Conservation (phyloP, 148 eudicot species). For the Camellia sinensis region DNA sequence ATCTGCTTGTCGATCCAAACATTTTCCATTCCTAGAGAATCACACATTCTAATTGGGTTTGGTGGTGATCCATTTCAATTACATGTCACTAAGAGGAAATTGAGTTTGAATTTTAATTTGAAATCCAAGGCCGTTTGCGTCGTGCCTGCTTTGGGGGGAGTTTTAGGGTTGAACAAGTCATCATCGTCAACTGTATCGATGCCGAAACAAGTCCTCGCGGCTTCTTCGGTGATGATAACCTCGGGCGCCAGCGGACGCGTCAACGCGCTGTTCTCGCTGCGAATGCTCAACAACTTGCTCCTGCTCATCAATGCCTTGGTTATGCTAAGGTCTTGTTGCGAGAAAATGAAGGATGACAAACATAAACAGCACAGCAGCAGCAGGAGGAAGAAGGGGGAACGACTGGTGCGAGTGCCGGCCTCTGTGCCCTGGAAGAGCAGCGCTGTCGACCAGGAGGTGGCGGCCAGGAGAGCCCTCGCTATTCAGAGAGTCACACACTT, state of each 20-base stretch:
- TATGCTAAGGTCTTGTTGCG: background rate
- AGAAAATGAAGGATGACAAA: conserved; percentile 12
- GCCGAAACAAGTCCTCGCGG: background rate
- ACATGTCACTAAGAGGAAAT: background rate
- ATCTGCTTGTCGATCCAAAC: too few relatives aligned
- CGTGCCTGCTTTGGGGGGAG: too few relatives aligned
- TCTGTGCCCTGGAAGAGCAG: conserved; percentile 40
- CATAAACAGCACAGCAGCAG: conserved; percentile 17
- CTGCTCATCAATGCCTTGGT: conserved; percentile 36
- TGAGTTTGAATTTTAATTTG: background rate
- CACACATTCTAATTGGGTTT: too few relatives aligned
- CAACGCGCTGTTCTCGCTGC: conserved; percentile 30
- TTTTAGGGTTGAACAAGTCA: too few relatives aligned
- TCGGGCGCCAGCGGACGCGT: conserved; percentile 46
- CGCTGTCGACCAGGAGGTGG: conserved; percentile 53
- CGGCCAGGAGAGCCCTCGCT: conserved; percentile 56
- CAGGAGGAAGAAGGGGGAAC: conserved; percentile 1
- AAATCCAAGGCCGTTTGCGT: background rate
- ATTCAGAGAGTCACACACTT: conserved; percentile 52
- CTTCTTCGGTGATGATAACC: conserved; percentile 26
- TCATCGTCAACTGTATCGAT: background rate
- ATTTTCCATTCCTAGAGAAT: too few relatives aligned
- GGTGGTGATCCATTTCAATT: too few relatives aligned
- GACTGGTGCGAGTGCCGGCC: conserved; percentile 37
- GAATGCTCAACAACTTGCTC: conserved; percentile 24